Conservation (phyloP, 176 grass and related monocot genomes). For the Leersia perrieri region DNA sequence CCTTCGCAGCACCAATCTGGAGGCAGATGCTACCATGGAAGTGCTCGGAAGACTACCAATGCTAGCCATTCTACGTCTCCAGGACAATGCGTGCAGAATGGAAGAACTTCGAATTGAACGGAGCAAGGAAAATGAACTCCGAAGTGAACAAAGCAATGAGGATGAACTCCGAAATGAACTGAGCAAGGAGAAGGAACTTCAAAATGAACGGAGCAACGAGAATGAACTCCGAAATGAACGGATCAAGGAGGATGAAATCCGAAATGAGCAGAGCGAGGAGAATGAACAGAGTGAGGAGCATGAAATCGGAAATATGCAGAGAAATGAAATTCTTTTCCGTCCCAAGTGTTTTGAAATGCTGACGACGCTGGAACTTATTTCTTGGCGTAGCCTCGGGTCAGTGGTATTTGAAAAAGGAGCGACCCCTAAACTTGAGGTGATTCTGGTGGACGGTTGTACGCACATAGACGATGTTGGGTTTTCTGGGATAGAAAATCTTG, state of each 20-base stretch:
- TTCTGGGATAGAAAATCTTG: not conserved
- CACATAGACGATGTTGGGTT: not conserved
- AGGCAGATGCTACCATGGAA: fast-evolving
- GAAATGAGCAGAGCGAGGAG: too few species aligned
- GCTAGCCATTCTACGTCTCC: not conserved
- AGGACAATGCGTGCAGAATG: not conserved
- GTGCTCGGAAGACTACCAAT: not conserved
- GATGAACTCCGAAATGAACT: too few species aligned
- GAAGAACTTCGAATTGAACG: too few species aligned
- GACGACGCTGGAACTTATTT: not conserved
- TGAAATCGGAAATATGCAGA: too few species aligned
- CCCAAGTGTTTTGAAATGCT: not conserved
- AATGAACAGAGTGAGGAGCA: too few species aligned
- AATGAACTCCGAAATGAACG: too few species aligned
- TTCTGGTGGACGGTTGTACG: not conserved
- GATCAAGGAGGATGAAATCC: too few species aligned
- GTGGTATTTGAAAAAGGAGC: not conserved
- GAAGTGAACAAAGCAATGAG: too few species aligned
- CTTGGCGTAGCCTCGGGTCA: fast-evolving
- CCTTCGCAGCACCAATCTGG: not conserved
- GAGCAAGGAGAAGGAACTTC: too few species aligned
- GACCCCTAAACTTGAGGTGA: not conserved
- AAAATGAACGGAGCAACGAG: too few species aligned
- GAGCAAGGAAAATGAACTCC: too few species aligned
- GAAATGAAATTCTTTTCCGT: too few species aligned